These are phyloP conservation scores for Calonectria pseudoturangicola DNA, from an alignment of 2,329 filamentous ascomycete species.

Conservation along the genomic window DNA sequence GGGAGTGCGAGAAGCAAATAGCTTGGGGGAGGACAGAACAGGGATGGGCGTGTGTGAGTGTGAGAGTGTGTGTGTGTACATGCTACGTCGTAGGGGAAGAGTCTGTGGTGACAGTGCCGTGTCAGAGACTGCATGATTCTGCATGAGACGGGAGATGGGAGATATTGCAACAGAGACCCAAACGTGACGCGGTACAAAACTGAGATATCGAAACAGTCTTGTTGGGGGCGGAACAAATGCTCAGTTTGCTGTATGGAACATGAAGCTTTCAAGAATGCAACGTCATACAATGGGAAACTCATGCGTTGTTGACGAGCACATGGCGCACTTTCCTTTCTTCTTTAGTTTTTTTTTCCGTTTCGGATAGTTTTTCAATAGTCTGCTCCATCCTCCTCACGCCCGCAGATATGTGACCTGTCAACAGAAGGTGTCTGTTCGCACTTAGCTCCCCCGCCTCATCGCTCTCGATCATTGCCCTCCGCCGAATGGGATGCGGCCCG, in stretches of 20 bases:
- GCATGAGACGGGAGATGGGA: conserved; percentile 31
- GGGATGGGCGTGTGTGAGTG: conserved; percentile 9
- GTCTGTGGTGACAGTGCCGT: conserved; percentile 16
- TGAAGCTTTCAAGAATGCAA: neutral
- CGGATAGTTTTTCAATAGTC: neutral
- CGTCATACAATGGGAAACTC: neutral
- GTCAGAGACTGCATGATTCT: conserved; percentile 41
- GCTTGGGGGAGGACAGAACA: conserved; percentile 21
- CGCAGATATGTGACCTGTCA: conserved; percentile 37
- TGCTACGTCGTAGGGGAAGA: neutral
- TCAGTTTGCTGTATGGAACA: neutral
- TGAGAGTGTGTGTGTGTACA: too few relatives aligned
- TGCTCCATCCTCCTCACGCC: neutral
- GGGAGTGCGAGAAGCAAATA: conserved; percentile 23
- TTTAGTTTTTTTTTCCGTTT: neutral
- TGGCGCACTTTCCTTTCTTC: conserved; percentile 15
- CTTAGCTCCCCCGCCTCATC: conserved; percentile 9
- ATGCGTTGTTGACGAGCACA: conserved; percentile 22
- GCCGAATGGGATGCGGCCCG: neutral
- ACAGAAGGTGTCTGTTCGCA: conserved; percentile 21
- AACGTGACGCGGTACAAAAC: conserved; percentile 39
- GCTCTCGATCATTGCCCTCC: conserved; percentile 4
- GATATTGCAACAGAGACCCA: conserved; percentile 28
- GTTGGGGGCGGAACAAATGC: neutral
- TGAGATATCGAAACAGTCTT: conserved; percentile 40